Conservation (phyloP, 2,329 filamentous ascomycete genomes). For the Falciphora oryzae region DNA sequence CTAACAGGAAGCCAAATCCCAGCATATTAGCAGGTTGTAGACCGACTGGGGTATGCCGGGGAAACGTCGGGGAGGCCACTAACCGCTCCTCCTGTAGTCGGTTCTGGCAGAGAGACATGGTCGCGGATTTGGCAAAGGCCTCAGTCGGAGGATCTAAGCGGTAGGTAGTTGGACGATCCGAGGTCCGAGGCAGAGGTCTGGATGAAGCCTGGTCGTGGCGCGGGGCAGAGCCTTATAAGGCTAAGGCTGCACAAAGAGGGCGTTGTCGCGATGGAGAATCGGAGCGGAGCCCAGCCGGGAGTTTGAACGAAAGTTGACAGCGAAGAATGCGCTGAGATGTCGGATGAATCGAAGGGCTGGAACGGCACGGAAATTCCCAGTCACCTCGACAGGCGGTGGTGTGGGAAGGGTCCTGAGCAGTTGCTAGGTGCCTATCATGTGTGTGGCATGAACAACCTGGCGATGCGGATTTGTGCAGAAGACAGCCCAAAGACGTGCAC, state of each 20-base stretch:
- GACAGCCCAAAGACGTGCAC: no score
- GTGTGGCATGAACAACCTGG: neutral
- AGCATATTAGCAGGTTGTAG: conserved; percentile 9
- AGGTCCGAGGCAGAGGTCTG: neutral
- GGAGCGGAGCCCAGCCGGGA: neutral
- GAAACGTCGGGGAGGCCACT: conserved; percentile 21
- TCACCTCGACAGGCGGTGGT: neutral
- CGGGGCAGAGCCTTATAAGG: neutral
- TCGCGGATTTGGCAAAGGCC: conserved; percentile 12
- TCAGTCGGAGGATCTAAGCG: neutral
- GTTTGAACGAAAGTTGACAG: neutral
- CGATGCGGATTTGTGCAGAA: neutral
- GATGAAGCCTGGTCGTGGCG: neutral
- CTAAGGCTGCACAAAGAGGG: neutral
- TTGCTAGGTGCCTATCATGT: no score
- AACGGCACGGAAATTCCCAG: neutral
- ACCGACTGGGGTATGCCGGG: neutral
- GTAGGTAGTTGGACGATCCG: neutral
- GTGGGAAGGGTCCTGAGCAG: neutral
- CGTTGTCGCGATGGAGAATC: neutral
- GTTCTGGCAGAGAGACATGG: conserved; percentile 84
- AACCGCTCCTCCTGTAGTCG: conserved; percentile 85
- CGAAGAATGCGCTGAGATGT: neutral
- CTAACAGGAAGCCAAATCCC: conserved; percentile 36
- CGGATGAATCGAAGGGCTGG: neutral